A percentile compares a stretch with the other conserved stretches of the same genome.
Evolutionary conservation across 441 rosid genomes (phyloP).

Genomic region (Breynia disticha): DNA sequence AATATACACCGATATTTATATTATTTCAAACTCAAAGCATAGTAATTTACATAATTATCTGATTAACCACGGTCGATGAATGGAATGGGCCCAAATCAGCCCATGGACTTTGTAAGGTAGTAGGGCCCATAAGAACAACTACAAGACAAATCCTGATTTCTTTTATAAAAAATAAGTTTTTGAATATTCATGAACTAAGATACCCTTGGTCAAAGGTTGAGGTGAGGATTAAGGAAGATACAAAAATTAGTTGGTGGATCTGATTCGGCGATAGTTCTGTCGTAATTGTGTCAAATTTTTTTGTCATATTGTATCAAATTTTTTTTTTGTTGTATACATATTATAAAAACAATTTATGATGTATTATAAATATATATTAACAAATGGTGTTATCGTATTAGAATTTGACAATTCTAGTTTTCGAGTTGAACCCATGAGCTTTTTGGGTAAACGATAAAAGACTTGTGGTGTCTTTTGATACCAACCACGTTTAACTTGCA

Average conservation of each 20-base stretch:
- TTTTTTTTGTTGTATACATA: no score
- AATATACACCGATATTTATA: no score
- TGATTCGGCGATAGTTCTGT: no score
- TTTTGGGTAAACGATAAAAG: slow-evolving; percentile 22
- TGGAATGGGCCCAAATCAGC: slow-evolving; percentile 18
- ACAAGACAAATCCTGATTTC: slow-evolving; percentile 28
- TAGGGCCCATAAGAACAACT: slow-evolving; percentile 18
- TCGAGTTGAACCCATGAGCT: no score
- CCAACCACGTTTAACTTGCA: not conserved
- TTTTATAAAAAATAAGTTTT: slow-evolving; percentile 1
- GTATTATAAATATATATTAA: no score
- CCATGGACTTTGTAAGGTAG: slow-evolving; percentile 10
- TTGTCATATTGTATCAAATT: no score
- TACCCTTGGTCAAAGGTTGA: slow-evolving; percentile 23
- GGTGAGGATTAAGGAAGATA: slow-evolving; percentile 29
- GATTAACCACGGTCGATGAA: no score
- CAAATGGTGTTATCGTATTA: no score
- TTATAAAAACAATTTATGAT: no score
- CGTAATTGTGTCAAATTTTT: no score
- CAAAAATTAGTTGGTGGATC: slow-evolving; percentile 10
- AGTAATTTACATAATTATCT: no score
- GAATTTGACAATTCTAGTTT: slow-evolving; percentile 25
- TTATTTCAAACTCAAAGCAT: no score
- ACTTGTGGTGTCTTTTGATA: slow-evolving; percentile 19
- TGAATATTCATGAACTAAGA: slow-evolving; percentile 22